A percentile compares a stretch with the other conserved stretches of the same genome.
Evolutionary conservation across 1,139 yeast species (phyloP).

Genomic region (Sugiyamaella sp.): DNA sequence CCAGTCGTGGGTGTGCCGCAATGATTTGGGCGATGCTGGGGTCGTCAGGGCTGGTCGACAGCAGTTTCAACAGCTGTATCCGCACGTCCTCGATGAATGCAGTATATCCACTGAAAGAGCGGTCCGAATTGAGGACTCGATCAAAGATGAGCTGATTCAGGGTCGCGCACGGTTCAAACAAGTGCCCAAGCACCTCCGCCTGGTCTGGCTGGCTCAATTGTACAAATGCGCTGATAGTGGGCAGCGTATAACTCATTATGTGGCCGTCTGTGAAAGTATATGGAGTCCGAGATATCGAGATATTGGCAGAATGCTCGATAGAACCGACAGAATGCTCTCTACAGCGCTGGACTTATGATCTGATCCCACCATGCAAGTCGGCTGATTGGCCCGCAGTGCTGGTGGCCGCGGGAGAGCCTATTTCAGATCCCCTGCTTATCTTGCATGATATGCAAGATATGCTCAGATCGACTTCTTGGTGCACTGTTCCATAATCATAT

Average conservation of each 20-base stretch:
- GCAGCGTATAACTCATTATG: constrained; percentile 27
- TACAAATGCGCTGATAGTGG: constrained; percentile 27
- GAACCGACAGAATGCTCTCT: not conserved
- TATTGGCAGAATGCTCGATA: no score
- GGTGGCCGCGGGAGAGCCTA: not conserved
- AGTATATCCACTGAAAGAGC: constrained; percentile 40
- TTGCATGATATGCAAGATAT: not conserved
- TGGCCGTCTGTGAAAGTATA: no score
- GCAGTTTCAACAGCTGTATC: constrained; percentile 43
- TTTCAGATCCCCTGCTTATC: not conserved
- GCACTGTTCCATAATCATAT: not conserved
- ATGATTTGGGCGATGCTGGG: constrained; percentile 44
- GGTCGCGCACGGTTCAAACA: constrained; percentile 70
- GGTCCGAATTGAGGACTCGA: constrained; percentile 31
- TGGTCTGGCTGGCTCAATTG: constrained; percentile 33
- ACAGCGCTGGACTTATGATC: not conserved
- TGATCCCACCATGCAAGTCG: not conserved
- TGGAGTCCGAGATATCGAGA: no score
- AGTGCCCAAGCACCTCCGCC: constrained; percentile 51
- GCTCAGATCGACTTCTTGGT: not conserved
- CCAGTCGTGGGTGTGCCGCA: constrained; percentile 90
- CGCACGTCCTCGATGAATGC: constrained; percentile 58
- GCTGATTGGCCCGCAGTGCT: not conserved
- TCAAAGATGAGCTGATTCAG: constrained; percentile 51
- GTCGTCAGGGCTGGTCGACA: constrained; percentile 37